Evolutionary conservation across 805 yeast genomes (phyloP), one percentile per base, ranked within the genome.

Genomic region (Sugiyamaella marilandica): DNA sequence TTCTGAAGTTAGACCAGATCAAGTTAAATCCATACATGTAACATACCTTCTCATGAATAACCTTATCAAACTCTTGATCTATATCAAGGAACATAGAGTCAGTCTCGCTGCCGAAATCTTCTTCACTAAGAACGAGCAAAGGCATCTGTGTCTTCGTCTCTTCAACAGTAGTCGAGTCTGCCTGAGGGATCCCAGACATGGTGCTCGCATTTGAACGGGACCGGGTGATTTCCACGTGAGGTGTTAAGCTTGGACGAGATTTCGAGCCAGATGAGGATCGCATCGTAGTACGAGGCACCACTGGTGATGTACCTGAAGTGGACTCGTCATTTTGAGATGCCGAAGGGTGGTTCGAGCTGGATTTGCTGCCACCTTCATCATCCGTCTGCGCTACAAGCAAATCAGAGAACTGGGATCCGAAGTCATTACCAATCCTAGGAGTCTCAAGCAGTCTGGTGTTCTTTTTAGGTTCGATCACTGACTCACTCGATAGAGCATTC

Each of bases 11-110:
- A 35, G 41, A 31, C 11, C 8, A 35, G 35, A 3, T 37, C 33
- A 37, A n/a, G n/a, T n/a, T n/a, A n/a, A n/a, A n/a, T n/a, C n/a
- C n/a, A n/a, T n/a, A n/a, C n/a, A n/a, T n/a, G n/a, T n/a, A n/a
- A n/a, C n/a, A n/a, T 53, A 57, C 58, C 44, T 61, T 60, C 2
- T 51, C 52, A n/a, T 50, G 44, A 34, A 61, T 41, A 16, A 62
- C 46, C 37, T 49, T 54, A 41, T 62, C 65, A 43, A 62, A 57
- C 53, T 61, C 63, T 18, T 59, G 57, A 44, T 59, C 59, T 37
- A 62, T 29, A 31, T 60, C 62, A 2, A 52, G 61, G 46, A 62
- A 61, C 24, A 60, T 50, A n/a, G 58, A 52, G 16, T 53, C 59
- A 2, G 41, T 35, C 24, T 56, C 62, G 14, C 43, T 49, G 5